These are phyloP conservation scores for Suhomyces coccinellae DNA, from an alignment of 1,139 yeast genomes.

Conservation along the genomic window DNA sequence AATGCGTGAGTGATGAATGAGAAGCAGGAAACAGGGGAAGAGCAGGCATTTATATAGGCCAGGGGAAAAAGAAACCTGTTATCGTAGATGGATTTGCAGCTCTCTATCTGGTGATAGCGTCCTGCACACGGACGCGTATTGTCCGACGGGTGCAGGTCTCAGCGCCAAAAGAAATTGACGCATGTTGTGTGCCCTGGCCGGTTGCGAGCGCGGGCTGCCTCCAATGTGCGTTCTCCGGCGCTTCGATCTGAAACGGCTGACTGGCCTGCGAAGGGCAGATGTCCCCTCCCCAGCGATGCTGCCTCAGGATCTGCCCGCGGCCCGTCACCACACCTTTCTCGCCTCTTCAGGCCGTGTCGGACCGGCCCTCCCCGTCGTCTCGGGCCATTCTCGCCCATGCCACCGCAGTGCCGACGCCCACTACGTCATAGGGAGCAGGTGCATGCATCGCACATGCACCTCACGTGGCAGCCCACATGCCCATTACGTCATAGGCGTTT, in stretches of 20 bases:
- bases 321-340: not conserved
- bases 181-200: not conserved
- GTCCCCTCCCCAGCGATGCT: too few relatives aligned
- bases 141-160: conserved; percentile 1
- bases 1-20: not conserved
- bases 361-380: too few relatives aligned
- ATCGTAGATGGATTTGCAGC: conserved; percentile 1
- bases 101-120: conserved; percentile 10
- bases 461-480: conserved; percentile 7
- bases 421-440: conserved; percentile 12
- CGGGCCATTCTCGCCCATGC: not conserved
- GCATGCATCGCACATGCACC: conserved; percentile 4
- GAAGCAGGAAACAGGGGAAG: not conserved
- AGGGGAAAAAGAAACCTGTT: conserved; percentile 3
- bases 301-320: too few relatives aligned
- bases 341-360: not conserved
- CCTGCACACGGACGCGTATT: conserved; percentile 9
- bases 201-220: not conserved
- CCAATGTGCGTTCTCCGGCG: too few relatives aligned
- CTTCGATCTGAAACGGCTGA: too few relatives aligned
- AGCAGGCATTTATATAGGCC: conserved; percentile 10
- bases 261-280: too few relatives aligned
- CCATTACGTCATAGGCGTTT: conserved; percentile 11
- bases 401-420: not conserved
- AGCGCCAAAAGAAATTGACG: conserved; percentile 6